Percentiles rank a stretch among this genome's conserved stretches.
These are phyloP conservation scores for Stentor coeruleus DNA, from an alignment of 73 alveolate species.

Conservation along the genomic window DNA sequence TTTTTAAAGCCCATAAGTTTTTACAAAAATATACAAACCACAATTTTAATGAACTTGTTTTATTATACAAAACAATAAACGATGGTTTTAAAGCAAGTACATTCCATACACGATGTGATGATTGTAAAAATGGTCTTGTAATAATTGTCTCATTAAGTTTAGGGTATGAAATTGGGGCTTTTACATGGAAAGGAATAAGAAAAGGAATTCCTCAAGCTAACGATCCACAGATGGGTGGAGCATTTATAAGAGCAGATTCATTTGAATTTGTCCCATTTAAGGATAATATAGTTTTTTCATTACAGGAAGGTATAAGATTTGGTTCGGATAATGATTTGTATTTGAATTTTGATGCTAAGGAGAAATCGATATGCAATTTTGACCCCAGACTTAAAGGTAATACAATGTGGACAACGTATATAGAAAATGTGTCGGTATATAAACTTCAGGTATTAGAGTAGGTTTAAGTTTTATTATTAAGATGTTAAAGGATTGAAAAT, in stretches of 20 bases:
- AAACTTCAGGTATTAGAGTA: neutral
- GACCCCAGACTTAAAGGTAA: neutral
- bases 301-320: constrained; percentile 7
- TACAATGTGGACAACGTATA: neutral
- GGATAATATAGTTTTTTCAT: neutral
- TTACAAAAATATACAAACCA: neutral
- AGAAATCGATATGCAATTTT: neutral
- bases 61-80: neutral
- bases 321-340: neutral
- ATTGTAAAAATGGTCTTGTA: neutral
- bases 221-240: constrained; percentile 4
- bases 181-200: constrained; percentile 8
- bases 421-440: neutral
- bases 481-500: no score
- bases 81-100: neutral
- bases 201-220: neutral
- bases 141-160: neutral
- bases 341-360: neutral
- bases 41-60: neutral
- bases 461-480: no score
- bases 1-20: constrained; percentile 1
- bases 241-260: neutral
- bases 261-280: neutral
- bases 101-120: neutral
- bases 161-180: constrained; percentile 10